Evolutionary conservation across 345 rosid species (phyloP).

Genomic region (Noccaea caerulescens): DNA sequence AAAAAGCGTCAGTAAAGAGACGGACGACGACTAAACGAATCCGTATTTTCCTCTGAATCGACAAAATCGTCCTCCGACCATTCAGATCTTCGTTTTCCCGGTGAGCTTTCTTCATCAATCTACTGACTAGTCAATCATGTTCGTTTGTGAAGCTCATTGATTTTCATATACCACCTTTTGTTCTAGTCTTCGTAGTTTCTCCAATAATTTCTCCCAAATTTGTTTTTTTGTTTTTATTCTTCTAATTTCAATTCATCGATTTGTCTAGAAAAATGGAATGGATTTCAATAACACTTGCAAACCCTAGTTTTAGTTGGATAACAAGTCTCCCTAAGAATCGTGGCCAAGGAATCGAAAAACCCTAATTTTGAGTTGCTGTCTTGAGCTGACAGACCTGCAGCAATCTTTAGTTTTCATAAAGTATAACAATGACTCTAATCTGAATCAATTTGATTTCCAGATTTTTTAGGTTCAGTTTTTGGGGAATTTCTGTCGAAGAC

Average conservation of each 20-base stretch:
- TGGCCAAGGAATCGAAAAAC: not conserved
- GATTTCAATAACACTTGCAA: not conserved
- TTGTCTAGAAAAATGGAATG: not conserved
- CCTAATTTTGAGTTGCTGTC: constrained; percentile 17
- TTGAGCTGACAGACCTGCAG: not conserved
- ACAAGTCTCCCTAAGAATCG: not conserved
- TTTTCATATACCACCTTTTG: not conserved
- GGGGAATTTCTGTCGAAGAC: not conserved
- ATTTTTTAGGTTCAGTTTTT: not conserved
- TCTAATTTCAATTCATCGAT: not conserved
- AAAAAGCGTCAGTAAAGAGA: not conserved
- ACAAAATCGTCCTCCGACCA: not conserved
- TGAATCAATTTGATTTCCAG: constrained; percentile 27
- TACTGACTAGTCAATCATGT: not conserved
- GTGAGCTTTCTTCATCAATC: constrained; percentile 22
- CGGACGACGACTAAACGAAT: no score
- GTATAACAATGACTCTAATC: not conserved
- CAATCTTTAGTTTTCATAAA: not conserved
- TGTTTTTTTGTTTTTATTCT: not conserved
- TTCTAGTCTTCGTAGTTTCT: not conserved
- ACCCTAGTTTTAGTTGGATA: not conserved
- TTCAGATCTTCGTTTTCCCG: constrained; percentile 27
- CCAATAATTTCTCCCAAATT: not conserved
- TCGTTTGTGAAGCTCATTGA: not conserved
- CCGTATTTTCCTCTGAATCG: no score